Evolutionary conservation across 495 filamentous ascomycete species (phyloP).

Genomic region (Aspergillus funiculosus): DNA sequence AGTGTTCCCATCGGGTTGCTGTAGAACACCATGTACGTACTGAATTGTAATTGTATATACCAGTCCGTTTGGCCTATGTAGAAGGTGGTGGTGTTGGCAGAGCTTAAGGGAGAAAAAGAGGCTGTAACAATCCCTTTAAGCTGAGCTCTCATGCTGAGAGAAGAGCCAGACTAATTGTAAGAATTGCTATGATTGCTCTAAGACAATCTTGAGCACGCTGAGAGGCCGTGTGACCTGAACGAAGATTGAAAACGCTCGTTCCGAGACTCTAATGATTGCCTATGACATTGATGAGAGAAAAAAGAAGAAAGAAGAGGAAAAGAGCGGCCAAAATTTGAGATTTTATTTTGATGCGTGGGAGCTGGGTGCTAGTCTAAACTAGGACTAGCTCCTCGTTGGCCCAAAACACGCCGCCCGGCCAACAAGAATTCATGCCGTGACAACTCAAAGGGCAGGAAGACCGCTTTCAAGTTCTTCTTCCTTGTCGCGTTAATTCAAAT

Average conservation of each 20-base stretch:
- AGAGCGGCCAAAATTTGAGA: conserved; percentile 20
- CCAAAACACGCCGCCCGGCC: conserved; percentile 24
- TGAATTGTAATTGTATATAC: background rate
- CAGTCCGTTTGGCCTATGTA: background rate
- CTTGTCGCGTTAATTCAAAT: conserved; percentile 8
- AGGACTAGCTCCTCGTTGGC: conserved; percentile 30
- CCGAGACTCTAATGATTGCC: conserved; percentile 99
- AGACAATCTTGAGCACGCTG: conserved; percentile 99
- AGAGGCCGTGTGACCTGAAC: conserved; percentile 83
- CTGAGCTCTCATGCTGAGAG: conserved; percentile 48
- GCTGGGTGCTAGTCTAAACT: conserved; percentile 28
- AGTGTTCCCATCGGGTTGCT: background rate
- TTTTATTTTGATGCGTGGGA: conserved; percentile 22
- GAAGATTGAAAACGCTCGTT: conserved; percentile 87
- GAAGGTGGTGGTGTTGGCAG: background rate
- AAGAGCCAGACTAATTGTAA: conserved; percentile 59
- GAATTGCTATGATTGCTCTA: conserved; percentile 68
- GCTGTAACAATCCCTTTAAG: conserved; percentile 48
- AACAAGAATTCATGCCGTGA: conserved; percentile 17
- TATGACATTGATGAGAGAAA: conserved; percentile 76
- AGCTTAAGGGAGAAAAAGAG: background rate
- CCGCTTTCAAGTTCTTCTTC: conserved; percentile 2
- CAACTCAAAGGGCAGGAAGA: conserved; percentile 15
- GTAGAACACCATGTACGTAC: conserved; percentile 13
- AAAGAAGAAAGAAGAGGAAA: conserved; percentile 48